phyloP scores from a whole-genome alignment of 768 basidiomycete species.

The Zangia roseola region DNA sequence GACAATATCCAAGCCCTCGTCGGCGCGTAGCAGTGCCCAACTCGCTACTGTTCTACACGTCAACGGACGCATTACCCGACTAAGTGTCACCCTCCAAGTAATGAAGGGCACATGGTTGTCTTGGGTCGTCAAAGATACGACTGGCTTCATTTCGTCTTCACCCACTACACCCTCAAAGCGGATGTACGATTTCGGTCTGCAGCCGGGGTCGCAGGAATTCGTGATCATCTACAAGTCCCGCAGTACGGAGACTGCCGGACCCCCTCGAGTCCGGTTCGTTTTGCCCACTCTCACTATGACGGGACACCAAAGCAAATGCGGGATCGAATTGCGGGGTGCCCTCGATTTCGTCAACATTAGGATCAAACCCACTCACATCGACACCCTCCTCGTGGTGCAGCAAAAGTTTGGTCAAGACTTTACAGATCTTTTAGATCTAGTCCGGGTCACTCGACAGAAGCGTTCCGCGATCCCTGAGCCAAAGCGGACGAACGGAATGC shows the following conservation, averaged over 20 bases:
- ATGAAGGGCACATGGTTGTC: conserved; percentile 89
- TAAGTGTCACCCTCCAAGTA: conserved; percentile 69
- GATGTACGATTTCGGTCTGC: conserved; percentile 58
- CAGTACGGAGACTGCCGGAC: conserved; percentile 34
- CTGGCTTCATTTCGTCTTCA: conserved; percentile 46
- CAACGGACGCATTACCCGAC: conserved; percentile 48
- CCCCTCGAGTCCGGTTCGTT: conserved; percentile 55
- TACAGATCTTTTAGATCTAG: conserved; percentile 69
- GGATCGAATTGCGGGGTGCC: conserved; percentile 52
- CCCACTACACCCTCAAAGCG: conserved; percentile 31
- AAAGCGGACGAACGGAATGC: conserved; percentile 13
- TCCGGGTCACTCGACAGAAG: conserved; percentile 56
- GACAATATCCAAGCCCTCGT: conserved; percentile 31
- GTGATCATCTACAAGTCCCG: conserved; percentile 52
- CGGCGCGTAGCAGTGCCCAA: conserved; percentile 14
- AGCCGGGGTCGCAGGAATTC: conserved; percentile 59
- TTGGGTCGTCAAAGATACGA: conserved; percentile 58
- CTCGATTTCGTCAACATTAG: conserved; percentile 71
- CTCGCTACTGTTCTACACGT: conserved; percentile 40
- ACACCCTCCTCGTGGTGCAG: conserved; percentile 78
- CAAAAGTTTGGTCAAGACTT: conserved; percentile 90
- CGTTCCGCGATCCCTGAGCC: conserved; percentile 11
- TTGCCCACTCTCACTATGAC: conserved; percentile 66
- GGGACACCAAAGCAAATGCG: conserved; percentile 50
- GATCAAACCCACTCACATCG: conserved; percentile 81